Evolutionary conservation across 2,329 filamentous ascomycete genomes (phyloP).

Genomic region (Pseudocercospora fuligena): DNA sequence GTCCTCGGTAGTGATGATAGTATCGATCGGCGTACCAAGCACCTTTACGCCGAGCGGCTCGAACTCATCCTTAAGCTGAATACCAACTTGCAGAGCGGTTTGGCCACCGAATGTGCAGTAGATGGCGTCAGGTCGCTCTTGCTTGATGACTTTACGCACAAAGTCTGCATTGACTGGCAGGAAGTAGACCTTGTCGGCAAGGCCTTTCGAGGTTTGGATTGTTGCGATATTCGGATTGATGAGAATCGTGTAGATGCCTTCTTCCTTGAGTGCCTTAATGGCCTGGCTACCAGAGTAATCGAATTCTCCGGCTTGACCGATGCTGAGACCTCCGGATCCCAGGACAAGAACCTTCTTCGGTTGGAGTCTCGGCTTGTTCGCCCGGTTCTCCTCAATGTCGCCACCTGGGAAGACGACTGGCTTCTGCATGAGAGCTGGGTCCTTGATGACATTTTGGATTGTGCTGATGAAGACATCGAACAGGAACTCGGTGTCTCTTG

Average conservation of each 20-base stretch:
- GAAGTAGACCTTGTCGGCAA: constrained; percentile 99
- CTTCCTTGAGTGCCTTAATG: constrained; percentile 97
- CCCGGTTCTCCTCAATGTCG: constrained; percentile 76
- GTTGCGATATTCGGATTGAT: constrained; percentile 99
- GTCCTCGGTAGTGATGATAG: constrained; percentile 98
- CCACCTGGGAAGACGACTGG: constrained; percentile 89
- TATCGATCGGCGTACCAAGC: constrained; percentile 93
- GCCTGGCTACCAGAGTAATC: constrained; percentile 98
- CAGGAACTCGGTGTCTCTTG: constrained; percentile 91
- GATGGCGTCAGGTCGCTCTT: constrained; percentile 93
- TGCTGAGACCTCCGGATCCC: constrained; percentile 92
- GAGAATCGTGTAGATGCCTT: constrained; percentile 95
- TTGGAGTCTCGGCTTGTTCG: constrained; percentile 74
- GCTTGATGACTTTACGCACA: constrained; percentile 94
- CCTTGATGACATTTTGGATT: constrained; percentile 72
- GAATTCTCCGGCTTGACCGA: constrained; percentile 97
- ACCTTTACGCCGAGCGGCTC: constrained; percentile 90
- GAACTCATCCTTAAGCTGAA: constrained; percentile 97
- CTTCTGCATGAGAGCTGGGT: constrained; percentile 68
- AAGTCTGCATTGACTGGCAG: constrained; percentile 95
- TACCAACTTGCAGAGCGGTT: constrained; percentile 94
- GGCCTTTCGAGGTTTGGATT: constrained; percentile 95
- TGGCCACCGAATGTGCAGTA: constrained; percentile 98
- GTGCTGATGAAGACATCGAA: constrained; percentile 96
- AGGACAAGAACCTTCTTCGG: constrained; percentile 95